These are phyloP conservation scores for Citrullus colocynthis DNA, from an alignment of 306 rosid species.

Conservation along the genomic window DNA sequence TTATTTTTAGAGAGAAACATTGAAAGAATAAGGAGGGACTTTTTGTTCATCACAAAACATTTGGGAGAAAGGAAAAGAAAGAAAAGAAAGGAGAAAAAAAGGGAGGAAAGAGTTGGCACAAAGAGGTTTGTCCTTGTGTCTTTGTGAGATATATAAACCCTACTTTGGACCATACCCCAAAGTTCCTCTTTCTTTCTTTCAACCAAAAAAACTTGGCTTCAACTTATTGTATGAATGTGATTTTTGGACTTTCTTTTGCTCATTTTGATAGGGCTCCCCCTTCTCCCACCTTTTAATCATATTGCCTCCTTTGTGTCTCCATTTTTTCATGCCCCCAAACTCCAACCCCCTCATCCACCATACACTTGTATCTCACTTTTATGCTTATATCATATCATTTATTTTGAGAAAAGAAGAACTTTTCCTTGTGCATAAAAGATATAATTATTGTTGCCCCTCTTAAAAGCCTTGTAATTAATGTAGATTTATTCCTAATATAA, in stretches of 20 bases:
- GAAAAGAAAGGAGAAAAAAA: not conserved
- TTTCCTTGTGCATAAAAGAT: not conserved
- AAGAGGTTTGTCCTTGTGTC: conserved; percentile 7
- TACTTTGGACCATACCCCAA: conserved; percentile 10
- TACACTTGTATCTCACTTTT: not conserved
- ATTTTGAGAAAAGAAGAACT: not conserved
- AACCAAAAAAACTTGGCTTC: not conserved
- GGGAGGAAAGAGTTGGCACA: not conserved
- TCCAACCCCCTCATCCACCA: not conserved
- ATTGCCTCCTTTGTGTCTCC: conserved; percentile 5
- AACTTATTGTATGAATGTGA: conserved; percentile 1
- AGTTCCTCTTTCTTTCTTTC: not conserved
- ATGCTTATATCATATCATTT: not conserved
- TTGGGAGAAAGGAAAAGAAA: not conserved
- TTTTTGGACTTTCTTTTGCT: not conserved
- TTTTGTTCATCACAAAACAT: conserved; percentile 1
- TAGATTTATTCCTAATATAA: no score
- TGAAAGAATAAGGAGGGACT: not conserved
- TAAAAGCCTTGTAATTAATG: no score
- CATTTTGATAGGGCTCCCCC: conserved; percentile 2
- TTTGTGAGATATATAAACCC: not conserved
- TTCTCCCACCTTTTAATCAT: not conserved
- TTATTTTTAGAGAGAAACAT: not conserved
- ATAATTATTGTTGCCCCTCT: not conserved
- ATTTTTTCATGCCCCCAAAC: not conserved